These are phyloP conservation scores for Hydnum rufescens DNA, from an alignment of 768 basidiomycete genomes.

Conservation along the genomic window DNA sequence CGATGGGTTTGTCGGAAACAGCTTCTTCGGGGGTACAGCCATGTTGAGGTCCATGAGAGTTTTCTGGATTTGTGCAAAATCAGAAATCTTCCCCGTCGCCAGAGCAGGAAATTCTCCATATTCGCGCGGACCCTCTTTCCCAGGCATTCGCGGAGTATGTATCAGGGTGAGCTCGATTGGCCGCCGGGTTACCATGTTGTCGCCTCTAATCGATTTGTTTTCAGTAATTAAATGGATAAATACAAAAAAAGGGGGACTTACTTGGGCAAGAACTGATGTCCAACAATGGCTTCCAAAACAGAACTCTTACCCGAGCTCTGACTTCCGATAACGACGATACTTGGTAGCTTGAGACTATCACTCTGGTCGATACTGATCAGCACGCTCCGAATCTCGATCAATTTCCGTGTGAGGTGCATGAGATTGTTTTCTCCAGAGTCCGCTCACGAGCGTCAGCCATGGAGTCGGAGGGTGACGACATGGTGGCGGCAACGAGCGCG, in stretches of 20 bases:
- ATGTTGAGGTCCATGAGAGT: conserved; percentile 89
- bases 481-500: conserved; percentile 53
- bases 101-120: conserved; percentile 91
- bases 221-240: conserved; percentile 4
- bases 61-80: conserved; percentile 82
- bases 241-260: conserved; percentile 24
- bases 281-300: conserved; percentile 91
- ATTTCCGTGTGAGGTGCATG: conserved; percentile 81
- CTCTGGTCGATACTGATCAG: conserved; percentile 92
- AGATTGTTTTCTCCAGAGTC: conserved; percentile 19
- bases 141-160: conserved; percentile 53
- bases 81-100: conserved; percentile 71
- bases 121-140: conserved; percentile 35
- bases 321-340: conserved; percentile 95
- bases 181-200: conserved; percentile 97
- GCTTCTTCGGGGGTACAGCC: conserved; percentile 75
- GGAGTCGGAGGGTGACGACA: conserved; percentile 55
- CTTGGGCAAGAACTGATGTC: conserved; percentile 97
- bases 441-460: conserved; percentile 19
- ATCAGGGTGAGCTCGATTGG: conserved; percentile 96
- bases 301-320: conserved; percentile 98
- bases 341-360: conserved; percentile 82
- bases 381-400: conserved; percentile 91
- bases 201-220: conserved; percentile 39
- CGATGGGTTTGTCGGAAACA: conserved; percentile 88